These are phyloP conservation scores for Penicillium olsonii DNA, from an alignment of 2,329 filamentous ascomycete species.

Conservation along the genomic window DNA sequence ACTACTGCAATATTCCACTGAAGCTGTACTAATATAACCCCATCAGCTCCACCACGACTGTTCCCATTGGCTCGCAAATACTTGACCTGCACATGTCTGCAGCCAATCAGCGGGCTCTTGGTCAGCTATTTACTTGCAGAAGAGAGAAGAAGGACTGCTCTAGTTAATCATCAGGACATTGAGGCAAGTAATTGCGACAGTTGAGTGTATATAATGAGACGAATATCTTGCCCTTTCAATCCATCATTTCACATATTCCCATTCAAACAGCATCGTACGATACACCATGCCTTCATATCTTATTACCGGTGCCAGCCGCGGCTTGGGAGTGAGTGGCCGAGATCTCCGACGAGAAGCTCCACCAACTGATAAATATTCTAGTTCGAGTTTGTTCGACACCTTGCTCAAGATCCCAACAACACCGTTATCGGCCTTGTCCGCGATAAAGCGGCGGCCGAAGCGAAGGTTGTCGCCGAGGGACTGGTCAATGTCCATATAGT, in stretches of 20 bases:
- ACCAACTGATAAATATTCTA: background rate
- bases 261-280: background rate
- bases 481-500: background rate
- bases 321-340: constrained; percentile 6
- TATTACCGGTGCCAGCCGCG: constrained; percentile 9
- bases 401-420: constrained; percentile 3
- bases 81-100: background rate
- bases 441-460: constrained; percentile 7
- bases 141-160: no score
- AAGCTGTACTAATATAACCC: no score
- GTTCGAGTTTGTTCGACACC: constrained; percentile 4
- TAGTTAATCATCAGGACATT: background rate
- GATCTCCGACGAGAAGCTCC: background rate
- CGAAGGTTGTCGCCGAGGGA: background rate
- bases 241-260: background rate
- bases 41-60: no score
- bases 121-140: background rate
- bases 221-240: no score
- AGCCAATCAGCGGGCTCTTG: background rate
- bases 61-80: background rate
- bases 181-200: background rate
- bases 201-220: background rate
- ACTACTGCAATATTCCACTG: no score
- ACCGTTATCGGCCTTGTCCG: constrained; percentile 7
- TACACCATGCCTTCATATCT: constrained; percentile 10